phyloP scores from a whole-genome alignment of 1,139 yeast species.

The Debaryomyces nepalensis region DNA sequence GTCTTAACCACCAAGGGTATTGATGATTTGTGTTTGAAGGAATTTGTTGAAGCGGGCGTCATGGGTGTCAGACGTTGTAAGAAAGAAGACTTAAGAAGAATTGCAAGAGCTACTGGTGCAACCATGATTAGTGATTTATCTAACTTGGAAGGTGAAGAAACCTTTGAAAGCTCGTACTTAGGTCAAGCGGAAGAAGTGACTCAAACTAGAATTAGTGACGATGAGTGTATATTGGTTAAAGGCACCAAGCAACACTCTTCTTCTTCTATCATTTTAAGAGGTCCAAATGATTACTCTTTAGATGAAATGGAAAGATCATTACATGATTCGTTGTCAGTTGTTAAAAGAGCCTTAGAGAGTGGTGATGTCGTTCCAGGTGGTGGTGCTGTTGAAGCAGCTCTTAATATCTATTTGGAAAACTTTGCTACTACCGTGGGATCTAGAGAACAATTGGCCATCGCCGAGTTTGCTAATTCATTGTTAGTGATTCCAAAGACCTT shows the following conservation, averaged over 20 bases:
- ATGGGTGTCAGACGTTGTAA: constrained; percentile 99
- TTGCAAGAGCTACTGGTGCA: constrained; percentile 98
- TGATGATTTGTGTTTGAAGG: constrained; percentile 94
- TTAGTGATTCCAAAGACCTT: constrained; percentile 94
- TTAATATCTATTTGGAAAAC: constrained; percentile 92
- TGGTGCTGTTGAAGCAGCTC: constrained; percentile 97
- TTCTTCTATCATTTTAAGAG: constrained; percentile 89
- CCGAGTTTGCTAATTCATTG: constrained; percentile 92
- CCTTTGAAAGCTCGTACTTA: constrained; percentile 83
- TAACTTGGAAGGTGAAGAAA: constrained; percentile 96
- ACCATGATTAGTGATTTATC: constrained; percentile 85
- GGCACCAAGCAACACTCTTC: constrained; percentile 95
- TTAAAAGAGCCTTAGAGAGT: constrained; percentile 93
- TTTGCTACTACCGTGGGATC: constrained; percentile 98
- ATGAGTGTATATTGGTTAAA: constrained; percentile 92
- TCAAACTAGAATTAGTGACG: constrained; percentile 92
- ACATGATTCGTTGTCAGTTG: constrained; percentile 93
- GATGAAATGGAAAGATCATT: constrained; percentile 99
- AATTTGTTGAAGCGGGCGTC: constrained; percentile 92
- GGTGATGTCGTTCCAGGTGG: constrained; percentile 98
- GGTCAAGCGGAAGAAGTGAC: constrained; percentile 93
- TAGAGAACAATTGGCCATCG: constrained; percentile 96
- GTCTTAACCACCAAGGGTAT: constrained; percentile 97
- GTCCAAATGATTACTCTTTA: constrained; percentile 92
- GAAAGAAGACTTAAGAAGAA: constrained; percentile 94